Evolutionary conservation across 768 basidiomycete genomes (phyloP), one percentile per base, ranked within the genome.

Genomic region (Mycena maculata): DNA sequence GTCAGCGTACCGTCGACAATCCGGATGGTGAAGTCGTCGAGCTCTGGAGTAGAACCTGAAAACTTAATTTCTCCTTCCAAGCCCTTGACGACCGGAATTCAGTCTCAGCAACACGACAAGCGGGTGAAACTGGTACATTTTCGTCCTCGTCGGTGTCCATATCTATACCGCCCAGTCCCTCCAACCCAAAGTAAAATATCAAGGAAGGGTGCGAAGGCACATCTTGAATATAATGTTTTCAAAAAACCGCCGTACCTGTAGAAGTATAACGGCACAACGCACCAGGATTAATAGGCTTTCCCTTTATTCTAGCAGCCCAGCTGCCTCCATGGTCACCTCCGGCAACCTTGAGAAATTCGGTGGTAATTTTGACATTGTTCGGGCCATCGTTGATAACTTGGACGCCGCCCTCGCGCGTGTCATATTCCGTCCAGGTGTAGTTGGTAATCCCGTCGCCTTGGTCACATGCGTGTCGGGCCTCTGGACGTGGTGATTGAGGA

Each of bases 391-490:
- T 86, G 54, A 98, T 81, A 58, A 94, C 88, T 78, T 98, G 93
- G 27, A 93, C 87, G 53, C 94, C 94, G 49, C 93, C 95, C 74
- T 91, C 87, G 23, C 95, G 89, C 22, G 93, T 83, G 77, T 98
- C 95, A 74, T 94, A 96, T 71, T 88, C 86, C 2, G 92, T 92
- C 91, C 93, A 98, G 23, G 92, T 91, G 78, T 98, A 98, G 41
- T 84, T 84, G 64, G 90, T 85, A 39, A 98, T 83, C 2, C 87
- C 88, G 74, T 97, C 95, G 7, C 86, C 88, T 75, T 98, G 94
- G 71, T 97, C 94, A 75, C 95, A 96, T 7, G 92, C 86, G 80
- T 98, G 95, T 3, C 96, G 90, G 27, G 90, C 82, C 68, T 86
- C 94, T 95, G 42, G 69, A 30, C 69, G 48, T 36, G 39, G 25